Percentiles rank a stretch among this genome's conserved stretches.
Conservation (phyloP, 768 basidiomycete species). For the Lepiota subincarnata region DNA sequence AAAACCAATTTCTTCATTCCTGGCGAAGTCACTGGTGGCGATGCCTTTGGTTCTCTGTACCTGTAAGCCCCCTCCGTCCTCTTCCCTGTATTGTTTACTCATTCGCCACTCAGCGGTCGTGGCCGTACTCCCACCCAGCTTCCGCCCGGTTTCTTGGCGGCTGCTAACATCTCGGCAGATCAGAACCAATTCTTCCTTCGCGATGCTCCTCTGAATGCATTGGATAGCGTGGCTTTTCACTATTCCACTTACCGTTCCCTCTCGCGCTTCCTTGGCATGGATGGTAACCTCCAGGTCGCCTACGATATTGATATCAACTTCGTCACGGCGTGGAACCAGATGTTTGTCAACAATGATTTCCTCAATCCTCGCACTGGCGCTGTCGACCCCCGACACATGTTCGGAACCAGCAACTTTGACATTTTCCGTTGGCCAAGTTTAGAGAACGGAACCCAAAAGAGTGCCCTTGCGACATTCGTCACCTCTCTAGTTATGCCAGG, state of each 20-base stretch:
- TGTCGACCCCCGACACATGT: slow-evolving; percentile 86
- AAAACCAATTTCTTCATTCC: slow-evolving; percentile 90
- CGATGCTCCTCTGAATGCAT: slow-evolving; percentile 48
- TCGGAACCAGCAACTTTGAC: slow-evolving; percentile 91
- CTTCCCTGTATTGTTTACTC: neutral
- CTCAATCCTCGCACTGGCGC: slow-evolving; percentile 61
- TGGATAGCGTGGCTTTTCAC: slow-evolving; percentile 87
- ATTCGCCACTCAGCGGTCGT: slow-evolving; percentile 58
- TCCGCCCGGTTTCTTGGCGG: slow-evolving; percentile 64
- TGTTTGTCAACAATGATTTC: slow-evolving; percentile 87
- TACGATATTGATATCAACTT: slow-evolving; percentile 84
- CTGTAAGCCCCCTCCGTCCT: slow-evolving; percentile 45
- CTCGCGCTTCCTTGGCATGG: slow-evolving; percentile 90
- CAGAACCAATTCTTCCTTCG: slow-evolving; percentile 80
- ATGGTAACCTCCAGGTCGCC: slow-evolving; percentile 88
- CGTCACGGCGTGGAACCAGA: slow-evolving; percentile 86
- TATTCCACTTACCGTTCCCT: slow-evolving; percentile 90
- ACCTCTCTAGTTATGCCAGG: slow-evolving; percentile 83
- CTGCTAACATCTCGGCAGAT: slow-evolving; percentile 58
- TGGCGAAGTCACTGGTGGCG: slow-evolving; percentile 93
- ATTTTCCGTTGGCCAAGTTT: slow-evolving; percentile 91
- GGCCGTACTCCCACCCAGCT: slow-evolving; percentile 75
- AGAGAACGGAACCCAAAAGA: slow-evolving; percentile 76
- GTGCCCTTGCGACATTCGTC: slow-evolving; percentile 75
- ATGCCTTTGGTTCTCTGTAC: slow-evolving; percentile 85